phyloP scores from a whole-genome alignment of 768 basidiomycete species.

The Leccinum longicurvipes region DNA sequence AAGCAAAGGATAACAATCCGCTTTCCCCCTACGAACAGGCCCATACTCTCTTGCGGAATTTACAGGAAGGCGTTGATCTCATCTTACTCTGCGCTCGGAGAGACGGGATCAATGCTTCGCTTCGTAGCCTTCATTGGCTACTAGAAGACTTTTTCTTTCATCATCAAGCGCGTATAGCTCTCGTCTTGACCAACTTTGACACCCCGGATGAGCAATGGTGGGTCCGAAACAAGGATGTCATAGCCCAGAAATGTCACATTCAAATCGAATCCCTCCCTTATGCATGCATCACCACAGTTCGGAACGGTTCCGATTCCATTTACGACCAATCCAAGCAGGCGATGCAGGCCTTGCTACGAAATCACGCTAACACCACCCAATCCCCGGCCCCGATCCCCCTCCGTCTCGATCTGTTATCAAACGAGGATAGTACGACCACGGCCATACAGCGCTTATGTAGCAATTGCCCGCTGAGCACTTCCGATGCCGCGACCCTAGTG shows the following conservation, averaged over 20 bases:
- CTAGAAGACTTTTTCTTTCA: constrained; percentile 38
- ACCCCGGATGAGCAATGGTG: constrained; percentile 37
- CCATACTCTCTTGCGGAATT: constrained; percentile 31
- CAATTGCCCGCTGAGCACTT: constrained; percentile 9
- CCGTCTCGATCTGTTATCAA: constrained; percentile 17
- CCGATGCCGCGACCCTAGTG: constrained; percentile 12
- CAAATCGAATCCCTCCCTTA: constrained; percentile 8
- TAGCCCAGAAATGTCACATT: constrained; percentile 17
- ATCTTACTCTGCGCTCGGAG: constrained; percentile 39
- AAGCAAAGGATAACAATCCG: constrained; percentile 10
- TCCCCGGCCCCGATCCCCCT: constrained; percentile 10
- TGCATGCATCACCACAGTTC: constrained; percentile 20
- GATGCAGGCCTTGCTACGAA: constrained; percentile 9
- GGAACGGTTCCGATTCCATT: neutral
- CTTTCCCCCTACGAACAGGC: constrained; percentile 28
- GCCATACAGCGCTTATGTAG: constrained; percentile 8
- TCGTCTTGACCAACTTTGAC: constrained; percentile 40
- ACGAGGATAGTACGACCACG: neutral
- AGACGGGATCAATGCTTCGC: constrained; percentile 35
- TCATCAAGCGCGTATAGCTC: constrained; percentile 32
- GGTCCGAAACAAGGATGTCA: constrained; percentile 26
- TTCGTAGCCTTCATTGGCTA: constrained; percentile 36
- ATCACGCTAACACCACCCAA: neutral
- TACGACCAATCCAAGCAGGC: constrained; percentile 15
- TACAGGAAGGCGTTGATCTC: constrained; percentile 37